These are phyloP conservation scores for Glycine latifolia DNA, from an alignment of 306 rosid species.

Conservation along the genomic window DNA sequence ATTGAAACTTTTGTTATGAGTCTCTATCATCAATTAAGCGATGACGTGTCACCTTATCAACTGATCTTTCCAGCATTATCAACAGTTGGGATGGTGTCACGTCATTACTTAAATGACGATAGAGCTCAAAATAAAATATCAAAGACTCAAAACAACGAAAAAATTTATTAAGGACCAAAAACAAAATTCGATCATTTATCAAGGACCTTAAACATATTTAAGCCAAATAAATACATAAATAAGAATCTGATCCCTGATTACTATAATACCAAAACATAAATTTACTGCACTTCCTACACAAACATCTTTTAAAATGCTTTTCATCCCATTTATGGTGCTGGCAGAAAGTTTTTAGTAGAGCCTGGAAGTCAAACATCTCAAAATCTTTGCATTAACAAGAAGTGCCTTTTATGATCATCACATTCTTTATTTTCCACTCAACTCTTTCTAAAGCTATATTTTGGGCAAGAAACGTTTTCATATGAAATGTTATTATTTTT, in stretches of 20 bases:
- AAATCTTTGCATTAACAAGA: not conserved
- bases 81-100: too few species aligned
- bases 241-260: not conserved
- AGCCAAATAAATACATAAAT: not conserved
- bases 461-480: not conserved
- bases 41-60: too few species aligned
- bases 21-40: too few species aligned
- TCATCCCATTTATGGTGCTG: constrained; percentile 1
- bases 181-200: too few species aligned
- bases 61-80: too few species aligned
- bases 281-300: not conserved
- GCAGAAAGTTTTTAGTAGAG: not conserved
- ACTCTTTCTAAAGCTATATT: not conserved
- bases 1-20: too few species aligned
- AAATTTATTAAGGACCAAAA: too few species aligned
- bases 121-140: too few species aligned
- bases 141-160: too few species aligned
- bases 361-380: not conserved
- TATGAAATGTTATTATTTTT: not conserved
- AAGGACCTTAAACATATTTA: too few species aligned
- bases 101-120: too few species aligned
- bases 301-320: constrained; percentile 3
- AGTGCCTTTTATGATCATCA: not conserved
- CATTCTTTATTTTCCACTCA: not conserved
- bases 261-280: constrained; percentile 15